These are phyloP conservation scores for Infundibulicybe gibba DNA, from an alignment of 768 basidiomycete genomes.

Conservation along the genomic window DNA sequence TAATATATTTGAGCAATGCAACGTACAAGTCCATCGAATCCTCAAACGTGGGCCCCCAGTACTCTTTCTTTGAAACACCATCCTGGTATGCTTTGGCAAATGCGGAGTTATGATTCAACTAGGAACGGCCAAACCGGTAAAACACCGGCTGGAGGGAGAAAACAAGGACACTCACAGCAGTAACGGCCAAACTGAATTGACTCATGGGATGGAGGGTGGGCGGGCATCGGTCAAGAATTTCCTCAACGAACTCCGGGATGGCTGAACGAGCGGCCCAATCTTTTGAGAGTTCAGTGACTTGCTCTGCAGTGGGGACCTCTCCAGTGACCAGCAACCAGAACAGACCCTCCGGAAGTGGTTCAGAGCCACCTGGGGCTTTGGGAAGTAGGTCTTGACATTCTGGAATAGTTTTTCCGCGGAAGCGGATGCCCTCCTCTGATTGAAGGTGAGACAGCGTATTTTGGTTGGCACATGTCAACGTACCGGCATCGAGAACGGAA, in stretches of 20 bases:
- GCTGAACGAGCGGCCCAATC: conserved; percentile 95
- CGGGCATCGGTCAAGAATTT: conserved; percentile 90
- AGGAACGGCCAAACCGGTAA: conserved; percentile 6
- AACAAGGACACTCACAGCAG: conserved; percentile 55
- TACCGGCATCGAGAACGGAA: conserved; percentile 92
- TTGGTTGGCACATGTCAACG: conserved; percentile 13
- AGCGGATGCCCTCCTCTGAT: conserved; percentile 93
- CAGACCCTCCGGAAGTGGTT: conserved; percentile 90
- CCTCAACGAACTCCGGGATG: conserved; percentile 94
- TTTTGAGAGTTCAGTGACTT: conserved; percentile 79
- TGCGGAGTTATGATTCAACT: conserved; percentile 93
- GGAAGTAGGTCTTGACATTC: conserved; percentile 86
- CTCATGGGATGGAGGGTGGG: conserved; percentile 98
- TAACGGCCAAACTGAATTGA: conserved; percentile 95
- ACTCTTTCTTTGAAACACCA: conserved; percentile 91
- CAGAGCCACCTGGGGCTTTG: conserved; percentile 82
- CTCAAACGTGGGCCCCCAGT: conserved; percentile 94
- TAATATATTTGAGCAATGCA: conserved; percentile 1
- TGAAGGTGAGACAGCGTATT: not conserved
- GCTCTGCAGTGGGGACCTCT: conserved; percentile 88
- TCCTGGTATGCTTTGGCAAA: conserved; percentile 94
- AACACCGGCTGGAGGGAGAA: conserved; percentile 1
- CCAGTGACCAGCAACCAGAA: conserved; percentile 97
- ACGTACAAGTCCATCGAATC: conserved; percentile 81
- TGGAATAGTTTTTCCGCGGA: conserved; percentile 94